Base-by-base conservation (phyloP, 306 rosid species). In the Chamaecrista fasciculata region DNA sequence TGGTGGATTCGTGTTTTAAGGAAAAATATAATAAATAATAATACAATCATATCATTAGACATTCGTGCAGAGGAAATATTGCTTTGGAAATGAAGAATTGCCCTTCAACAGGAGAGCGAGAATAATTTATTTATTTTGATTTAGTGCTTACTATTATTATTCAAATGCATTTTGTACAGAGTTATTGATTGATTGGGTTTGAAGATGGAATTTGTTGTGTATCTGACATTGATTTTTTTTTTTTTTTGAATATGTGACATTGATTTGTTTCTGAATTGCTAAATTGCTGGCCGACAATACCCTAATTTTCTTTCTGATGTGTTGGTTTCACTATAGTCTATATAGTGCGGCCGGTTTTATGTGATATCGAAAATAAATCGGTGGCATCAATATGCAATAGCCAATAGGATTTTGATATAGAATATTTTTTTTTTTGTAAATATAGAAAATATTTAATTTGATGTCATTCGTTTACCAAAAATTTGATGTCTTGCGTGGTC, bases 211-310 rank as follows among this genome's bases (percentile, higher is more conserved):
- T 53, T 28, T 49, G 76, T 72, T 55, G 15, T 57, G 20, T 51
- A 4, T 76, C 33, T 47, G 56, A 33, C 43, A 18, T 49, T 36
- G 18, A 62, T 40, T 76, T 69, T 29, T 19, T 67, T 71, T 42
- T 36, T n/a, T n/a, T n/a, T n/a, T n/a, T n/a, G n/a, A n/a, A n/a
- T n/a, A 4, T 76, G 42, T 47, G 56, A 33, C 43, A 18, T 49
- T 36, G 18, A 62, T 40, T 76, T 69, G 39, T 19, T 67, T 71
- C 53, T 36, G 16, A 7, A 33, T 42, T 42, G 18, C 6, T 42
- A 24, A 67, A 39, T 53, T 76, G 80, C 78, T 28, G 80, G 81
- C 78, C 73, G 71, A 37, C 81, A 51, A 43, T 79, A 72, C 62
- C 66, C 29, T 71, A 55, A 4, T 21, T 20, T 20, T 46, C 0